Base-by-base conservation (phyloP, 1,284 basidiomycete species). In the Wolfiporia cocos region DNA sequence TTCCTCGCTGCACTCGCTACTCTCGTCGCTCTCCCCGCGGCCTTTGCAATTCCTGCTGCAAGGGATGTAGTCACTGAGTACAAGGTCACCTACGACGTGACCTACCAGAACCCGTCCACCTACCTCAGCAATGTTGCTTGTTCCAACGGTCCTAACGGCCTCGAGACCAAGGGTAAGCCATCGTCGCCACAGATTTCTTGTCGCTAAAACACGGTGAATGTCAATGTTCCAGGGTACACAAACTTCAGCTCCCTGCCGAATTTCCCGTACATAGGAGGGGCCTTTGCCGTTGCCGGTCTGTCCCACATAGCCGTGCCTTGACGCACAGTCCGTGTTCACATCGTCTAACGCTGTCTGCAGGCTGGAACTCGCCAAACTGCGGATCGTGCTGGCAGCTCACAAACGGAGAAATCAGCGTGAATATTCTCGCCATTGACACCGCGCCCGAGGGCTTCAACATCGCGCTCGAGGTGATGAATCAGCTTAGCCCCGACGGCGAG, bases 91-190 rank as follows among this genome's bases (percentile, higher is more conserved):
- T 71, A 62, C 46, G 68, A 72, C 53, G 37, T 51, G 18, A 49
- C 45, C 6, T 77, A 74, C 53, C 70, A 71, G 52, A 46, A 64
- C n/a, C 26, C 54, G 9, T 40, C 40, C 5, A 43, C 48, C 31
- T 54, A 63, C 4, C 52, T 74, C 19, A 1, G 45, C 39, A 54
- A 39, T 26, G 61, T 74, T 31, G 62, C 73, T 4, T 78, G 76
- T 59, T 79, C 76, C 6, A 62, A 74, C 40, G 75, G 75, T 61
- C 70, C 73, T 7, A 57, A 69, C n/a, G n/a, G n/a, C n/a, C n/a
- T n/a, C n/a, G n/a, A n/a, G n/a, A n/a, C n/a, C n/a, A n/a, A n/a
- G n/a, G n/a, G n/a, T n/a, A n/a, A n/a, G n/a, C n/a, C n/a, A n/a
- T n/a, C n/a, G n/a, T n/a, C n/a, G n/a, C n/a, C n/a, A n/a, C n/a